Evolutionary conservation across 768 basidiomycete genomes (phyloP), one percentile per base, ranked within the genome.

Genomic region (Mycena belliarum): DNA sequence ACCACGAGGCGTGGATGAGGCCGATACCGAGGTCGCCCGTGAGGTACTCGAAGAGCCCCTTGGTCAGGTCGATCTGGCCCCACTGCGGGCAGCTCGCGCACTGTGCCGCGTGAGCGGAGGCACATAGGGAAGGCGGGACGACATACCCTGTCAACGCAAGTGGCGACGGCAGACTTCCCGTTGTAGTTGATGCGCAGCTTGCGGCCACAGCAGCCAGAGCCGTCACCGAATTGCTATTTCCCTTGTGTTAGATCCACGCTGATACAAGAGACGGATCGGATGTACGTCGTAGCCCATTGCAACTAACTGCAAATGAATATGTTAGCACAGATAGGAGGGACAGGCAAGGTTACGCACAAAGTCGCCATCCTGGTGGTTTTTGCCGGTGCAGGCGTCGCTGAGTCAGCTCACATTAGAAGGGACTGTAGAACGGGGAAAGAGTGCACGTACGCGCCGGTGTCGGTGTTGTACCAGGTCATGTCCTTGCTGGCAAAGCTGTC

Each of bases 371-470:
- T 43, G 41, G 24, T 52, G 51, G 15, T 44, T 52, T 44, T 52
- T 52, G n/a, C 51, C 51, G 14, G 51, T 52, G 32, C 51, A 52
- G n/a, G 51, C 51, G 42, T 52, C 51, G 7, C n/a, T n/a, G n/a
- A n/a, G n/a, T n/a, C n/a, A n/a, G n/a, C n/a, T n/a, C n/a, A n/a
- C n/a, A n/a, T n/a, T n/a, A n/a, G n/a, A n/a, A n/a, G n/a, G n/a
- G n/a, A n/a, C n/a, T n/a, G n/a, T n/a, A n/a, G n/a, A n/a, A n/a
- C n/a, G n/a, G n/a, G n/a, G n/a, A n/a, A n/a, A n/a, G n/a, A n/a
- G n/a, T n/a, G n/a, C n/a, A n/a, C n/a, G n/a, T n/a, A n/a, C n/a
- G 51, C 20, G 6, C 51, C 51, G 32, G 51, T 52, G 29, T 44
- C 29, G 29, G 7, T 33, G 28, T 28, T 28, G 23, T 42, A 52